Percentiles rank a stretch among this genome's conserved stretches.
phyloP scores from a whole-genome alignment of 2,329 filamentous ascomycete species.

The Claviceps sp. region DNA sequence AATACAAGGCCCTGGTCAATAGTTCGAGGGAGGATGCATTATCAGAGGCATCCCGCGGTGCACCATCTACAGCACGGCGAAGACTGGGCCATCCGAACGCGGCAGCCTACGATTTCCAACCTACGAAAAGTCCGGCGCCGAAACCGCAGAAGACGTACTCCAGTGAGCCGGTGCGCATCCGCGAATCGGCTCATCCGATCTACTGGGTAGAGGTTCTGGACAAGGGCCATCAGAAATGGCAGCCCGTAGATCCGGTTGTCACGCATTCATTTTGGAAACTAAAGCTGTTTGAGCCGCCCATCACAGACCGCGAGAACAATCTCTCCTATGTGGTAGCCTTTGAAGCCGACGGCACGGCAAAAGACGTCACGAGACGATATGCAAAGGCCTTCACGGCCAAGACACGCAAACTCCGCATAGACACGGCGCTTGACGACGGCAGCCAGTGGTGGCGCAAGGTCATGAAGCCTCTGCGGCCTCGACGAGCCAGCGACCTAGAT shows the following conservation, averaged over 20 bases:
- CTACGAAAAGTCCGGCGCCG: slow-evolving; percentile 24
- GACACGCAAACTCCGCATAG: slow-evolving; percentile 69
- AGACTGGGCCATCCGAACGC: slow-evolving; percentile 42
- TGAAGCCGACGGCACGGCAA: slow-evolving; percentile 62
- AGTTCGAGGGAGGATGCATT: slow-evolving; percentile 17
- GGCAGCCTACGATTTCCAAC: slow-evolving; percentile 35
- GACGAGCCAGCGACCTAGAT: slow-evolving; percentile 49
- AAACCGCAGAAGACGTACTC: slow-evolving; percentile 15
- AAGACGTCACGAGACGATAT: slow-evolving; percentile 81
- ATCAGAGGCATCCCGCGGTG: slow-evolving; percentile 13
- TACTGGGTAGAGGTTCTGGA: slow-evolving; percentile 96
- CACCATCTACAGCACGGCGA: slow-evolving; percentile 26
- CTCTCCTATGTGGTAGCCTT: slow-evolving; percentile 80
- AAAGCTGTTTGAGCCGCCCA: slow-evolving; percentile 67
- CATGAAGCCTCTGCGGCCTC: slow-evolving; percentile 33
- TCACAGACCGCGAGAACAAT: slow-evolving; percentile 60
- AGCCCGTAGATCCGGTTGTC: slow-evolving; percentile 73
- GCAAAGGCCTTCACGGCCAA: slow-evolving; percentile 83
- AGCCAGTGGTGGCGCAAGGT: slow-evolving; percentile 40
- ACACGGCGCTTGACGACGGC: slow-evolving; percentile 37
- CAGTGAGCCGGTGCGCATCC: slow-evolving; percentile 31
- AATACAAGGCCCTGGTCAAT: slow-evolving; percentile 25
- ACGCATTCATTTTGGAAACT: slow-evolving; percentile 65
- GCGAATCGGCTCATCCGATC: slow-evolving; percentile 65
- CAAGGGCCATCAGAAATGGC: slow-evolving; percentile 77